Conservation (phyloP, 1,284 basidiomycete species). For the Leucocoprinus gongylophorus region DNA sequence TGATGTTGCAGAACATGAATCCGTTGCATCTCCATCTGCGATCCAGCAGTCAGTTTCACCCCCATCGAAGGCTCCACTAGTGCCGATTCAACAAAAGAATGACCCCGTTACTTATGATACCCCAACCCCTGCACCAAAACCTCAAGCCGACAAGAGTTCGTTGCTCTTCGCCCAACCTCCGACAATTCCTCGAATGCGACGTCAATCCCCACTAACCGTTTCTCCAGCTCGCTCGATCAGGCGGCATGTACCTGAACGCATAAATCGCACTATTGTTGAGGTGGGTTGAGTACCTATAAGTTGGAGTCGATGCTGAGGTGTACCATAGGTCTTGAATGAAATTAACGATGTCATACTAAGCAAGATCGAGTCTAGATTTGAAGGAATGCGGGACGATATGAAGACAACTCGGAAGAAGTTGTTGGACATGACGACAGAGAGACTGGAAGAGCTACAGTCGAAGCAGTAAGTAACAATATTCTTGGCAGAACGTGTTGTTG, state of each 20-base stretch:
- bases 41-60: not conserved
- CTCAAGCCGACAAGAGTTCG: not conserved
- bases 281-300: slow-evolving; percentile 14
- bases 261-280: slow-evolving; percentile 18
- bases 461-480: slow-evolving; percentile 20
- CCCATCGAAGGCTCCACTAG: not conserved
- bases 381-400: slow-evolving; percentile 24
- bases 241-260: slow-evolving; percentile 7
- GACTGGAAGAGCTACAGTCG: slow-evolving; percentile 21
- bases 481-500: not conserved
- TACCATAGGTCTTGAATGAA: slow-evolving; percentile 23
- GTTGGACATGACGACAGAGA: slow-evolving; percentile 22
- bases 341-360: slow-evolving; percentile 25
- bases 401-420: slow-evolving; percentile 21
- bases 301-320: not conserved
- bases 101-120: not conserved
- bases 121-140: not conserved
- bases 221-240: not conserved
- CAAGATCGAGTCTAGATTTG: slow-evolving; percentile 24
- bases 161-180: not conserved
- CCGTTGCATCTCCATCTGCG: not conserved
- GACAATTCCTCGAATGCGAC: not conserved
- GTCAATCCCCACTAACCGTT: not conserved
- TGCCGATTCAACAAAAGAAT: not conserved
- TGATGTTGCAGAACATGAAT: not conserved